Conservation (phyloP, 257 asterid genomes). For the Rehmannia glutinosa region DNA sequence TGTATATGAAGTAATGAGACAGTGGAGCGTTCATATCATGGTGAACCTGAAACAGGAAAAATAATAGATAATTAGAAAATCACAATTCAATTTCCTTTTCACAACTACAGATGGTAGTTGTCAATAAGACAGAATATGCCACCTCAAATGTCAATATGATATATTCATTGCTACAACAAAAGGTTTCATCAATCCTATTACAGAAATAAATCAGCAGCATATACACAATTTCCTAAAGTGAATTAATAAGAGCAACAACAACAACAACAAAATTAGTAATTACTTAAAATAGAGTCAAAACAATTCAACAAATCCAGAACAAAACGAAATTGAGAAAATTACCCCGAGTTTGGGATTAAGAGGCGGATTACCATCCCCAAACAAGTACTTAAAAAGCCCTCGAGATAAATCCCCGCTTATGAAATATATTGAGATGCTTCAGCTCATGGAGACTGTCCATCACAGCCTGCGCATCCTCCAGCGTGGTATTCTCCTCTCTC, state of each 20-base stretch:
- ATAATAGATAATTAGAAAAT: background rate
- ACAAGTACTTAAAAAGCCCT: constrained; percentile 42
- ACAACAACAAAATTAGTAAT: background rate
- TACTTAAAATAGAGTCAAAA: background rate
- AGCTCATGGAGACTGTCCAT: constrained; percentile 30
- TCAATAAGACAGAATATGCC: no score
- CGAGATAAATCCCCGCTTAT: constrained; percentile 40
- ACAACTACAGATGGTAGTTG: background rate
- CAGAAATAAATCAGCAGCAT: background rate
- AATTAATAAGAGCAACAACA: background rate
- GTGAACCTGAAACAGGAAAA: constrained; percentile 32
- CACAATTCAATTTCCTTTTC: background rate
- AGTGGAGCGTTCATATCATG: constrained; percentile 55
- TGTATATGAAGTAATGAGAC: constrained; percentile 58
- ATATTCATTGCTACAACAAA: no score
- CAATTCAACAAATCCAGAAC: background rate
- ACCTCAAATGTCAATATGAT: no score
- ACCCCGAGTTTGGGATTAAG: constrained; percentile 40
- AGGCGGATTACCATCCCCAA: constrained; percentile 47
- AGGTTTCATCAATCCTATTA: no score
- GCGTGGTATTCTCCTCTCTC: constrained; percentile 36
- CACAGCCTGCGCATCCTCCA: constrained; percentile 41
- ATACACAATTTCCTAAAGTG: background rate
- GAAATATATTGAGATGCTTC: constrained; percentile 33
- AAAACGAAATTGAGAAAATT: background rate